These are phyloP conservation scores for Globisporangium radiosum DNA, from an alignment of 352 stramenopile genomes.

Conservation along the genomic window DNA sequence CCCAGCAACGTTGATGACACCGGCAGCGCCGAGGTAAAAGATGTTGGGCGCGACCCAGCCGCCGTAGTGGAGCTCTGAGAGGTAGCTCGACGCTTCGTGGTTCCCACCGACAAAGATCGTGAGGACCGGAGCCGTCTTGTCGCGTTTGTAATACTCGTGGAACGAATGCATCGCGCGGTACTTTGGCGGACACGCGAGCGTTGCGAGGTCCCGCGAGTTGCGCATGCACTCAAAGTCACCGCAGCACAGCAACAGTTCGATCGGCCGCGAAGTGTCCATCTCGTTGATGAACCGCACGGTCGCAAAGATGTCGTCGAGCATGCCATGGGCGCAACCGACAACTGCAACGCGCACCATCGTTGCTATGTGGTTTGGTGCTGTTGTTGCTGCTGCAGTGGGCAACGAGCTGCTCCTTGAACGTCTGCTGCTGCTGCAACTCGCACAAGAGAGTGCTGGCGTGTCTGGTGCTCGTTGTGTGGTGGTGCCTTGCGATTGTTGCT, in stretches of 20 bases:
- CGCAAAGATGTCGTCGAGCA: slow-evolving; percentile 97
- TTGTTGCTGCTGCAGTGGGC: too few relatives aligned
- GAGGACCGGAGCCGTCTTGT: slow-evolving; percentile 77
- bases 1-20: slow-evolving; percentile 71
- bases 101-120: slow-evolving; percentile 96
- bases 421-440: too few relatives aligned
- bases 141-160: slow-evolving; percentile 89
- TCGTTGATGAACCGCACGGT: slow-evolving; percentile 90
- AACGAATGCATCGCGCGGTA: slow-evolving; percentile 85
- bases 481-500: too few relatives aligned
- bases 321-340: slow-evolving; percentile 97
- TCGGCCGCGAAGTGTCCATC: slow-evolving; percentile 57
- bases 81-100: slow-evolving; percentile 92
- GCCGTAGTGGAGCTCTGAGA: slow-evolving; percentile 92
- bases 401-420: too few relatives aligned
- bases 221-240: slow-evolving; percentile 97
- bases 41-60: slow-evolving; percentile 95
- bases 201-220: slow-evolving; percentile 90
- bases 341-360: slow-evolving; percentile 65
- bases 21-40: slow-evolving; percentile 91
- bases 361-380: background rate
- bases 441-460: too few relatives aligned
- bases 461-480: too few relatives aligned
- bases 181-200: slow-evolving; percentile 86
- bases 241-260: slow-evolving; percentile 97